phyloP scores from a whole-genome alignment of 345 rosid genomes.

The Euclidium syriacum region DNA sequence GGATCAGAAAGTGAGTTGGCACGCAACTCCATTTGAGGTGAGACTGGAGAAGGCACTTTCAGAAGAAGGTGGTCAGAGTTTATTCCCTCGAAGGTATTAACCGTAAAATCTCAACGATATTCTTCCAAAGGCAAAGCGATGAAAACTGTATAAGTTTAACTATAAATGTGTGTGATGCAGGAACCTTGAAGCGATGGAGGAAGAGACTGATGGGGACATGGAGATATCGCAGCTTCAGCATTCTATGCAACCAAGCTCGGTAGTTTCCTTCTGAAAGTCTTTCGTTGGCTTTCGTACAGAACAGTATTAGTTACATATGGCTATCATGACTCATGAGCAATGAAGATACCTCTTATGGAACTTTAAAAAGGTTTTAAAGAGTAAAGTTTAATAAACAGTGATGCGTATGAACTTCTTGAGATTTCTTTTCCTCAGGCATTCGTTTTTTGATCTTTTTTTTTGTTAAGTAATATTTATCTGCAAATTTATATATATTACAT shows the following conservation, averaged over 20 bases:
- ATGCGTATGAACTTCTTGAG: not conserved
- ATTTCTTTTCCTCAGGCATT: not conserved
- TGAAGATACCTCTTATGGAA: conserved; percentile 1
- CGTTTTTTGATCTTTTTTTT: not conserved
- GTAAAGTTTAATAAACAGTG: conserved; percentile 5
- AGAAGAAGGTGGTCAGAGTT: conserved; percentile 30
- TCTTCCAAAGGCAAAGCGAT: not conserved
- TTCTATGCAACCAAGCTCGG: conserved; percentile 20
- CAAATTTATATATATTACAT: not conserved
- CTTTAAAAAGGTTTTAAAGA: not conserved
- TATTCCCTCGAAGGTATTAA: conserved; percentile 21
- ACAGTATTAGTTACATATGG: conserved; percentile 11
- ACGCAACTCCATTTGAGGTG: conserved; percentile 96
- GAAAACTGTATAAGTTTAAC: not conserved
- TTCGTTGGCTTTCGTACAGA: conserved; percentile 13
- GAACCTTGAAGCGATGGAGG: conserved; percentile 29
- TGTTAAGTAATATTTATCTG: not conserved
- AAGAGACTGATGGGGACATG: conserved; percentile 20
- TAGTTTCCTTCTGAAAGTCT: conserved; percentile 16
- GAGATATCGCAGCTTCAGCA: conserved; percentile 16
- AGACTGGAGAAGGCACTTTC: conserved; percentile 94
- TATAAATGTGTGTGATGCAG: conserved; percentile 10
- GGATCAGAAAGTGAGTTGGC: conserved; percentile 99
- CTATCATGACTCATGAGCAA: conserved; percentile 14
- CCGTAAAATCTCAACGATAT: not conserved